Evolutionary conservation across 2,329 filamentous ascomycete species (phyloP).

Genomic region (Aspergillus amoenus): DNA sequence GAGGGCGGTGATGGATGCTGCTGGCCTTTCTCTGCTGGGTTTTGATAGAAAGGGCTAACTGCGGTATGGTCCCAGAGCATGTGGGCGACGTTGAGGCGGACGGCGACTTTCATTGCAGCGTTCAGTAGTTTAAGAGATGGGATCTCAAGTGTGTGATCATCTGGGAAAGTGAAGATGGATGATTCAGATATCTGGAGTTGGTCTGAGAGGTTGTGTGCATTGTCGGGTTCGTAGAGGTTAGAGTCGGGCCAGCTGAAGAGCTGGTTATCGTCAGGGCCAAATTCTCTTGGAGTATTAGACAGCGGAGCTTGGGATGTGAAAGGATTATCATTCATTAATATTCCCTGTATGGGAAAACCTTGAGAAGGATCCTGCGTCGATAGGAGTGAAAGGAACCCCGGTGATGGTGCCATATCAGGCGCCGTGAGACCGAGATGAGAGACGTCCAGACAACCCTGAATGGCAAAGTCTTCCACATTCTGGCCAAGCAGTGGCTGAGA

Average conservation of each 20-base stretch:
- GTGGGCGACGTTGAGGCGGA: conserved; percentile 45
- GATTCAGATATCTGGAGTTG: conserved; percentile 11
- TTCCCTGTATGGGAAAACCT: not conserved
- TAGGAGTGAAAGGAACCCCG: not conserved
- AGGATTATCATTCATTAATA: not conserved
- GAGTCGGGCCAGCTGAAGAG: not conserved
- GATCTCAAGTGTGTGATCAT: conserved; percentile 52
- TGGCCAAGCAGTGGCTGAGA: not conserved
- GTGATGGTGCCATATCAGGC: not conserved
- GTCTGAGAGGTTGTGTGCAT: conserved; percentile 1
- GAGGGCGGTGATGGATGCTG: conserved; percentile 7
- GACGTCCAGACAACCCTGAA: not conserved
- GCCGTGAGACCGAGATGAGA: too few species aligned
- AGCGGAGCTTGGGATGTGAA: not conserved
- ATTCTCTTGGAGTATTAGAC: too few species aligned
- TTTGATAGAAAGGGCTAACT: conserved; percentile 49
- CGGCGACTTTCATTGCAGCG: conserved; percentile 49
- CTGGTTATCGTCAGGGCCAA: not conserved
- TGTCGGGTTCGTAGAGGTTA: not conserved
- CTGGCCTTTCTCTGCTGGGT: not conserved
- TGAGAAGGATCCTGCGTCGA: not conserved
- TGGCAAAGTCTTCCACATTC: not conserved
- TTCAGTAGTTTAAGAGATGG: conserved; percentile 50
- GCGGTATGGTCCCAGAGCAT: conserved; percentile 50
- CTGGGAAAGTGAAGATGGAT: conserved; percentile 37